Evolutionary conservation across 1,284 basidiomycete genomes (phyloP), one percentile per base, ranked within the genome.

Genomic region (Neotropicomus parvogracilis): DNA sequence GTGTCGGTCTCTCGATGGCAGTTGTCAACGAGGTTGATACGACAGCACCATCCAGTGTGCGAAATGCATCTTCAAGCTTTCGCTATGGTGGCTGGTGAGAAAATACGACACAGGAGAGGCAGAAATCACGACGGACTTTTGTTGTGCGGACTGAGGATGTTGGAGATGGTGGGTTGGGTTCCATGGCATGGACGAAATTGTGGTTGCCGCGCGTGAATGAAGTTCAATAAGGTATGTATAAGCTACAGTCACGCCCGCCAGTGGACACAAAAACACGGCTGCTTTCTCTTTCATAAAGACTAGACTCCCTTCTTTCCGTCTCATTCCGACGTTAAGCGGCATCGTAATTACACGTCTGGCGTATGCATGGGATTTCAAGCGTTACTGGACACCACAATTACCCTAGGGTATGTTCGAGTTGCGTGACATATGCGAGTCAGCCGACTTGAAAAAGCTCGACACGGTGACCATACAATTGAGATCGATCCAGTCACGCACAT

Each of bases 1-100:
- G 73, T 21, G 75, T 69, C 6, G 75, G 75, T 20, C 63, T 64
- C 20, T 74, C 68, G 17, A 59, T 48, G 8, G 48, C n/a, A 24
- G 44, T 40, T 34, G 49, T 21, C 27, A 54, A 44, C 11, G 69
- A 64, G 9, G 67, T 47, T 9, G 71, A 59, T 6, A 66, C 67
- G 14, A 83, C 75, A 16, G 79, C 83, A 44, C 72, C 75, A 56
- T 88, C 85, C 38, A 88, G 63, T 42, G 67, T 75, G 40, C 79
- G 77, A 45, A 88, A 75, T 21, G 82, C 85, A 67, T 88, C 85
- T 51, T 85, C 80, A 35, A 88, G 75, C 65, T 88, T 88, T 48
- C 85, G 77, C 83, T 88, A 58, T 49, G 16, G 2, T 20, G 42
- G 10, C 29, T 42, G 3, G 36, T 59, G n/a, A 52, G 46, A 11